Base-by-base conservation (phyloP, 176 grass and related monocot genomes). In the Saccharum officinarum region DNA sequence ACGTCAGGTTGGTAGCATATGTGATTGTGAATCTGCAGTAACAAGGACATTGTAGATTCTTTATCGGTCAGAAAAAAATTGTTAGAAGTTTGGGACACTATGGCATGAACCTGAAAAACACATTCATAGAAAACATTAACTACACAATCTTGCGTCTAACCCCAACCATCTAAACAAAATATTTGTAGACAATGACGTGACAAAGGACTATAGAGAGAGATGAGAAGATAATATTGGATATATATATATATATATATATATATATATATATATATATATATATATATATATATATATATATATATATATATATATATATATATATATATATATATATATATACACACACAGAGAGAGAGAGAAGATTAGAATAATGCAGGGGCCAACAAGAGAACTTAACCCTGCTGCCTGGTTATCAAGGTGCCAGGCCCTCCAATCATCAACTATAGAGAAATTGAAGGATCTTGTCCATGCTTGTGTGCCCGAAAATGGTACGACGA, bases 401-500 rank as follows among this genome's bases (percentile, higher is more conserved):
- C 91, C 86, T 28, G 71, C 88, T 61, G 77, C 82, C 69, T 93
- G 90, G 22, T 83, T 88, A 49, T 81, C 66, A 8, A 89, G 31
- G 71, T 92, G 80, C 91, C 93, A 95, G 7, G 88, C 90, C 57
- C 91, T 92, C 88, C 88, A 87, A 0, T 88, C 64, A 46, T 89
- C 77, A 7, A 80, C 22, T 7, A 93, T 73, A 20, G 88, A 50
- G 41, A 87, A 89, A 20, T 91, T 91, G 3, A 95, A 67, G 67
- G 91, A 92, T 85, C 83, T 83, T n/a, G 87, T 77, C 88, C 93
- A 92, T 45, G 50, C 37, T 13, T 87, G 80, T 25, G 91, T 96
- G 6, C 94, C 86, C 22, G 73, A 7, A 80, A 93, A 87, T 1
- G 86, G 86, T 3, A 87, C 5, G 7, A 4, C 0, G 1, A 87